Evolutionary conservation across 1,284 basidiomycete species (phyloP).

Genomic region (Rhodotorula sp.): DNA sequence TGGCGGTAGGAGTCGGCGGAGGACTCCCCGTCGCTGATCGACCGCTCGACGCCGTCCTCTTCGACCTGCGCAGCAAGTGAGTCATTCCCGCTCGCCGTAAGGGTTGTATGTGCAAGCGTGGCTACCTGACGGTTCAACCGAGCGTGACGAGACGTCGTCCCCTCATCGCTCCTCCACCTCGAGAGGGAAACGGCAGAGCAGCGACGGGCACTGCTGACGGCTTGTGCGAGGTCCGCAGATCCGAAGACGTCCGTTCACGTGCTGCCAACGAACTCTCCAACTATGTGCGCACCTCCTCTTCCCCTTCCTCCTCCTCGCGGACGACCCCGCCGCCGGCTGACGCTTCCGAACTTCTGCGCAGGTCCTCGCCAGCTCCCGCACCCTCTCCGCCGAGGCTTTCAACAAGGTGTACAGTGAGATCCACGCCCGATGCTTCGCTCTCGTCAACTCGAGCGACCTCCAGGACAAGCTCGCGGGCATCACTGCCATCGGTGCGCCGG

Average conservation of each 20-base stretch:
- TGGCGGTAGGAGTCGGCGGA: conserved; percentile 26
- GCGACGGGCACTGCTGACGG: not conserved
- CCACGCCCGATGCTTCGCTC: conserved; percentile 41
- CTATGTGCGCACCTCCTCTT: conserved; percentile 12
- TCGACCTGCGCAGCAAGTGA: conserved; percentile 32
- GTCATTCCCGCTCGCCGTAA: not conserved
- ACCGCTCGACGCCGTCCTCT: conserved; percentile 39
- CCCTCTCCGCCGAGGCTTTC: conserved; percentile 42
- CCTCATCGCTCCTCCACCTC: not conserved
- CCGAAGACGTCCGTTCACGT: conserved; percentile 33
- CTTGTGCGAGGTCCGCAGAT: not conserved
- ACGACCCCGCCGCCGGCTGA: conserved; percentile 8
- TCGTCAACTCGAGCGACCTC: conserved; percentile 46
- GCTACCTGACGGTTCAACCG: not conserved
- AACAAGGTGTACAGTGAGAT: conserved; percentile 43
- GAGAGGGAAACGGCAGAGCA: not conserved
- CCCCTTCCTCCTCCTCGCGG: too few relatives aligned
- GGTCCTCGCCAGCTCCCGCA: conserved; percentile 40
- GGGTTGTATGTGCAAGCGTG: accelerated
- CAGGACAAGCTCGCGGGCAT: conserved; percentile 48
- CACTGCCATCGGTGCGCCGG: conserved; percentile 43
- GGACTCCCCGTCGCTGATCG: conserved; percentile 15
- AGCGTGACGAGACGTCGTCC: not conserved
- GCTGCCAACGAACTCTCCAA: conserved; percentile 37
- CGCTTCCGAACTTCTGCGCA: not conserved